Conservation (phyloP, 106 monocot genomes). For the Dioscorea alata region DNA sequence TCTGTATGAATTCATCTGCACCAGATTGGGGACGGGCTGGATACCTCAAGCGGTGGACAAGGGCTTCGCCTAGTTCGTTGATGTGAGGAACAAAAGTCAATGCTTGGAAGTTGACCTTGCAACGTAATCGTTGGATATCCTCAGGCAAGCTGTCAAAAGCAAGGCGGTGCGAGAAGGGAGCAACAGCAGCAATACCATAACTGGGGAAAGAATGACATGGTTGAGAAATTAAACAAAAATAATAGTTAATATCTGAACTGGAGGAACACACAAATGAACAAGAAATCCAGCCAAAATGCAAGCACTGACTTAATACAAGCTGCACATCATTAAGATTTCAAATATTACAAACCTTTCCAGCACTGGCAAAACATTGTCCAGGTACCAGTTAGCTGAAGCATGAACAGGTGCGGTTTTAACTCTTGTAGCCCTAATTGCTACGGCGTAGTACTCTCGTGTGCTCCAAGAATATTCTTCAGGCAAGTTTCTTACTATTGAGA, state of each 20-base stretch:
- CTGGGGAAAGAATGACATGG: conserved; percentile 19
- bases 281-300: not conserved
- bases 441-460: conserved; percentile 87
- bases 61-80: conserved; percentile 57
- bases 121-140: conserved; percentile 76
- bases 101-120: conserved; percentile 95
- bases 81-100: conserved; percentile 80
- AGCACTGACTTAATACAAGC: not conserved
- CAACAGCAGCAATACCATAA: conserved; percentile 85
- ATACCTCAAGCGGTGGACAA: conserved; percentile 66
- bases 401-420: conserved; percentile 88
- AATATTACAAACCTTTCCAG: conserved; percentile 56
- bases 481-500: conserved; percentile 57
- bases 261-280: not conserved
- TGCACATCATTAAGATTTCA: not conserved
- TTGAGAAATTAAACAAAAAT: not conserved
- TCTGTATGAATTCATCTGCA: conserved; percentile 17
- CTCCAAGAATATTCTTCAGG: conserved; percentile 87
- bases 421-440: conserved; percentile 79
- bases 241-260: not conserved
- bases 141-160: conserved; percentile 82
- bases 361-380: conserved; percentile 78
- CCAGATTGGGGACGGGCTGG: conserved; percentile 14
- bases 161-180: conserved; percentile 91
- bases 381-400: conserved; percentile 87